phyloP scores from a whole-genome alignment of 208 protist species.

The Spongospora subterranea region DNA sequence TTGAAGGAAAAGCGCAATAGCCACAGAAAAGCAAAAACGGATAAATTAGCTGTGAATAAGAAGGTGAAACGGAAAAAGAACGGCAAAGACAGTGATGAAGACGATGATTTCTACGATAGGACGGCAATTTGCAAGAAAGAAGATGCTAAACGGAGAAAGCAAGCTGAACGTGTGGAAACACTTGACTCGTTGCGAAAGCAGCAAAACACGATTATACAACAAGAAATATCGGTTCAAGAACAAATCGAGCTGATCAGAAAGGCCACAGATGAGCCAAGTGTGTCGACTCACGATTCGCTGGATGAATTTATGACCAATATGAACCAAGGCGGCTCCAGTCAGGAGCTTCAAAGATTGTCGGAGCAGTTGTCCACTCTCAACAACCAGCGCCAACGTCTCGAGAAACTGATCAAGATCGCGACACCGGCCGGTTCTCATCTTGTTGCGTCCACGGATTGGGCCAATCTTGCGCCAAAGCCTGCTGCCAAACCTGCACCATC shows the following conservation, averaged over 20 bases:
- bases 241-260: not conserved
- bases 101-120: conserved; percentile 51
- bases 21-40: not conserved
- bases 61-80: not conserved
- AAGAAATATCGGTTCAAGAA: not conserved
- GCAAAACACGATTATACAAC: not conserved
- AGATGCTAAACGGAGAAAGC: not conserved
- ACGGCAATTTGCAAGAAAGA: not conserved
- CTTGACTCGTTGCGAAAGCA: not conserved
- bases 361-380: not conserved
- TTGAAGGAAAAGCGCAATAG: conserved; percentile 24
- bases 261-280: not conserved
- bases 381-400: not conserved
- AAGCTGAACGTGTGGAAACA: not conserved
- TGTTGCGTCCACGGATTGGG: not conserved
- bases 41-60: not conserved
- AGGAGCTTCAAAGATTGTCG: not conserved
- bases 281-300: not conserved
- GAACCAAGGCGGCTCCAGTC: not conserved
- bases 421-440: conserved; percentile 24
- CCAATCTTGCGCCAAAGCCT: not conserved
- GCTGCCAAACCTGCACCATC: too few relatives aligned
- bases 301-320: conserved; percentile 15
- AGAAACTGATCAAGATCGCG: conserved; percentile 43
- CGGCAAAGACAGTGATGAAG: not conserved